phyloP scores from a whole-genome alignment of 169 alveolate species.

The Plasmodium coatneyi region DNA sequence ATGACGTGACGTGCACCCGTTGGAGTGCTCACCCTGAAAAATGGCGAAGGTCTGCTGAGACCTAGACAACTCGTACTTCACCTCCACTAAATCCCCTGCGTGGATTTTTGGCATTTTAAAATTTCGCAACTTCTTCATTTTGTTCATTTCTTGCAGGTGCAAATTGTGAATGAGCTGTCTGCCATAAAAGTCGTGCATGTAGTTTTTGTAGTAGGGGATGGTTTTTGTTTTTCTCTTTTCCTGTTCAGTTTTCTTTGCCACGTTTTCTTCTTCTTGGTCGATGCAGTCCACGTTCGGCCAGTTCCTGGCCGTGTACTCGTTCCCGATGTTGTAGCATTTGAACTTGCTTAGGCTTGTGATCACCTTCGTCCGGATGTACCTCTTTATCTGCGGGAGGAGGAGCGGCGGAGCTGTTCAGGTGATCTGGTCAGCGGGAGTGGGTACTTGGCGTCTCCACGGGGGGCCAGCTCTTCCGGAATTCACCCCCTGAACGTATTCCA shows the following conservation, averaged over 20 bases:
- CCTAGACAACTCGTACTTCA: conserved; percentile 85
- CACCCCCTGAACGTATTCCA: not conserved
- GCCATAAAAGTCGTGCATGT: conserved; percentile 73
- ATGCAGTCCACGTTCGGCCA: conserved; percentile 72
- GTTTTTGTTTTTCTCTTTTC: conserved; percentile 39
- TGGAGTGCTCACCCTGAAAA: conserved; percentile 77
- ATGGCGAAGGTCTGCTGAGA: conserved; percentile 88
- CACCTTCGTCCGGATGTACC: conserved; percentile 64
- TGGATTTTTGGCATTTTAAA: conserved; percentile 78
- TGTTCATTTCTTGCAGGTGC: conserved; percentile 80
- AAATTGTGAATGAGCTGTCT: conserved; percentile 82
- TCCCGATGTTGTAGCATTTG: conserved; percentile 64
- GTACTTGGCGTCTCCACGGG: not conserved
- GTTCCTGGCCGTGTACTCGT: conserved; percentile 51
- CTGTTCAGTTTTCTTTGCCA: not conserved
- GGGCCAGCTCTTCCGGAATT: not conserved
- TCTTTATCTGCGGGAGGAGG: conserved; percentile 26
- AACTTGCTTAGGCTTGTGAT: conserved; percentile 63
- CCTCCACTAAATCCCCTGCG: conserved; percentile 85
- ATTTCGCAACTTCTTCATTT: conserved; percentile 81
- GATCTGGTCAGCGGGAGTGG: not conserved
- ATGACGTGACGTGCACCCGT: not conserved
- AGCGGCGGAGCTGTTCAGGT: not conserved
- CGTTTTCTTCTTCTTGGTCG: conserved; percentile 54
- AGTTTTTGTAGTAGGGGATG: conserved; percentile 65